Conservation (phyloP, 1,139 yeast species). For the Geotrichum armillariae region DNA sequence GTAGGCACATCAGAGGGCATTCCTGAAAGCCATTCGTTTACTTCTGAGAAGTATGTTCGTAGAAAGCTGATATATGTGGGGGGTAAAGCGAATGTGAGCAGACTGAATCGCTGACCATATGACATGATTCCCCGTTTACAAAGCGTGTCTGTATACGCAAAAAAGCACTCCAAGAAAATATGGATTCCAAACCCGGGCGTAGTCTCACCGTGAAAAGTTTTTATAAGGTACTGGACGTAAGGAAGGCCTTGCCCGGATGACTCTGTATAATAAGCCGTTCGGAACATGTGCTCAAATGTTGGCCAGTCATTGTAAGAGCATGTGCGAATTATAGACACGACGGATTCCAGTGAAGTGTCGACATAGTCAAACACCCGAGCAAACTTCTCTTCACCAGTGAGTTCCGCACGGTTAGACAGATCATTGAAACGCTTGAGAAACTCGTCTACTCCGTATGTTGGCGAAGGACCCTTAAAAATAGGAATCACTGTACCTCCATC, state of each 20-base stretch:
- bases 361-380: constrained; percentile 12
- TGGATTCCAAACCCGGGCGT: constrained; percentile 18
- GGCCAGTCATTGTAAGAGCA: constrained; percentile 19
- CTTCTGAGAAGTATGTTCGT: constrained; percentile 5
- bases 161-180: constrained; percentile 20
- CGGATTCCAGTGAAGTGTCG: constrained; percentile 12
- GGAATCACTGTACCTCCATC: constrained; percentile 5
- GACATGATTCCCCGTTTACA: constrained; percentile 13
- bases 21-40: constrained; percentile 15
- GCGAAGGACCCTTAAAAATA: constrained; percentile 14
- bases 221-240: constrained; percentile 17
- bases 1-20: constrained; percentile 14
- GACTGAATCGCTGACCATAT: constrained; percentile 14
- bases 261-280: constrained; percentile 18
- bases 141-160: constrained; percentile 15
- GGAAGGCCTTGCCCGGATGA: constrained; percentile 10
- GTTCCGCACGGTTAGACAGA: constrained; percentile 8
- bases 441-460: constrained; percentile 13
- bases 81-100: constrained; percentile 15
- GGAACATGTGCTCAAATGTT: constrained; percentile 17
- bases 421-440: constrained; percentile 13
- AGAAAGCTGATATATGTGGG: constrained; percentile 11
- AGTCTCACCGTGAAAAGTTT: constrained; percentile 15
- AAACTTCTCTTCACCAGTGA: constrained; percentile 18
- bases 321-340: constrained; percentile 17